A percentile compares a stretch with the other conserved stretches of the same genome.
phyloP scores from a whole-genome alignment of 306 rosid species.

The Cucumis sativus region DNA sequence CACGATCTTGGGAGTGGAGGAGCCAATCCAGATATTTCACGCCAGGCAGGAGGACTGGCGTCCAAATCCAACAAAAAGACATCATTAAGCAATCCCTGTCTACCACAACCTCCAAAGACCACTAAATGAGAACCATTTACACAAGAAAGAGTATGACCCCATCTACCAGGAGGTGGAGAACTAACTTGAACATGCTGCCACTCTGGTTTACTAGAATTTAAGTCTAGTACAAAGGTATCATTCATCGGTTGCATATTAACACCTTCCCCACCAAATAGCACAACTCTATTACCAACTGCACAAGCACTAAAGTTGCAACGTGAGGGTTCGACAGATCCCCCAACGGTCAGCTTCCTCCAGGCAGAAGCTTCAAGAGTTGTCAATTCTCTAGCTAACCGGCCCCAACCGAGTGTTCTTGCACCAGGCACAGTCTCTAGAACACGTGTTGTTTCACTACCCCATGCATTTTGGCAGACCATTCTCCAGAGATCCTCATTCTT shows the following conservation, averaged over 20 bases:
- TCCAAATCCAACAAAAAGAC: conserved; percentile 91
- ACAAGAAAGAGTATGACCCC: conserved; percentile 98
- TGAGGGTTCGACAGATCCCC: conserved; percentile 93
- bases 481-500: conserved; percentile 93
- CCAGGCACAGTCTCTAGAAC: conserved; percentile 94
- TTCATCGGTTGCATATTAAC: conserved; percentile 99
- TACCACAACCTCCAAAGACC: conserved; percentile 99
- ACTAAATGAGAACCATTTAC: conserved; percentile 89
- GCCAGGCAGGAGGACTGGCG: conserved; percentile 95
- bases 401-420: conserved; percentile 97
- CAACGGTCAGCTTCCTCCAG: conserved; percentile 91
- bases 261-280: conserved; percentile 97
- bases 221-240: conserved; percentile 88
- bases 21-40: conserved; percentile 95
- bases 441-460: conserved; percentile 96
- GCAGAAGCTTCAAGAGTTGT: conserved; percentile 99
- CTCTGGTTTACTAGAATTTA: conserved; percentile 80
- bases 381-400: conserved; percentile 79
- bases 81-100: conserved; percentile 93
- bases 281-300: conserved; percentile 96
- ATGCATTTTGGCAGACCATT: conserved; percentile 97
- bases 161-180: conserved; percentile 99
- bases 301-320: conserved; percentile 98
- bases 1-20: conserved; percentile 99
- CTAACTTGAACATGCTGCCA: conserved; percentile 98